Evolutionary conservation across 768 basidiomycete genomes (phyloP).

Genomic region (Flagelloscypha sp.): DNA sequence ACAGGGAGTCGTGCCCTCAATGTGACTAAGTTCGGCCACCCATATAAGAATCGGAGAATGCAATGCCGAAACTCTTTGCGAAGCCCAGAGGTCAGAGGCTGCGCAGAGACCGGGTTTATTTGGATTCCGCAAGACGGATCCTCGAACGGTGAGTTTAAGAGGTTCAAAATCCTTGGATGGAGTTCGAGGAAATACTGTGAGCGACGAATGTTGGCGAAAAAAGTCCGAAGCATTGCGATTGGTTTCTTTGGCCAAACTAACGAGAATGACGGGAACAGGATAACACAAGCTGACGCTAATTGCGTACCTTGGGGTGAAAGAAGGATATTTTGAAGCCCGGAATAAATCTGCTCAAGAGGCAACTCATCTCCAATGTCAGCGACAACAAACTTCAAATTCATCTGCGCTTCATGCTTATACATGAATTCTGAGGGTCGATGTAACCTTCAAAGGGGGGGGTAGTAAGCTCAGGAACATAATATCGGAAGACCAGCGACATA

Average conservation of each 20-base stretch:
- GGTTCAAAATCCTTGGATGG: constrained; percentile 36
- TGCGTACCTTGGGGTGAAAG: too few species aligned
- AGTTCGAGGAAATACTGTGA: constrained; percentile 26
- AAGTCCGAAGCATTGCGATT: constrained; percentile 38
- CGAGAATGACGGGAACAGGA: too few species aligned
- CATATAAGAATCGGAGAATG: constrained; percentile 51
- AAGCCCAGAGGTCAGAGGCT: constrained; percentile 25
- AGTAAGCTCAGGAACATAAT: background rate
- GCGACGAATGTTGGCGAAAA: constrained; percentile 37
- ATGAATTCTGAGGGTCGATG: constrained; percentile 65
- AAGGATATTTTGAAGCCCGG: too few species aligned
- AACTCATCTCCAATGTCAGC: constrained; percentile 47
- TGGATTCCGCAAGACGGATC: constrained; percentile 27
- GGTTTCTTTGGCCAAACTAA: too few species aligned
- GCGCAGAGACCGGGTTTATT: constrained; percentile 20
- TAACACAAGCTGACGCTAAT: too few species aligned
- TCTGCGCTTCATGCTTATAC: constrained; percentile 73
- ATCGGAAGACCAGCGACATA: constrained; percentile 24
- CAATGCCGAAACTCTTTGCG: constrained; percentile 41
- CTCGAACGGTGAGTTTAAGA: constrained; percentile 25
- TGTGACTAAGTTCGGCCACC: constrained; percentile 44
- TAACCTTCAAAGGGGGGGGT: constrained; percentile 29
- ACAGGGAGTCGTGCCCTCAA: constrained; percentile 50
- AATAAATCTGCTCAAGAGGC: too few species aligned
- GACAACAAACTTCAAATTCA: constrained; percentile 45